Percentiles rank a stretch among this genome's conserved stretches.
phyloP scores from a whole-genome alignment of 306 rosid genomes.

The Medicago arabica region DNA sequence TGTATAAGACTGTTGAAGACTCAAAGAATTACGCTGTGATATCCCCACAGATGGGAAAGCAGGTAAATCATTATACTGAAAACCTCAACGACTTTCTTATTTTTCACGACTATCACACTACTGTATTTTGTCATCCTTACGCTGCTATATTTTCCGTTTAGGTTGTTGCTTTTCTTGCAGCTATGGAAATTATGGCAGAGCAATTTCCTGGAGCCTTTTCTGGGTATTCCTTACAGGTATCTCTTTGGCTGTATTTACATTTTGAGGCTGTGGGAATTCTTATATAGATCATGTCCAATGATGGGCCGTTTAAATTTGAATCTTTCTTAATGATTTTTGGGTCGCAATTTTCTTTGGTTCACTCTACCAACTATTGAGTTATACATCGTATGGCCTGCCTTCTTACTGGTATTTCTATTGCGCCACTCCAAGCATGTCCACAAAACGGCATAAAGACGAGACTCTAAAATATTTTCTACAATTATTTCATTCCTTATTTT shows the following conservation, averaged over 20 bases:
- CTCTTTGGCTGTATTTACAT: constrained; percentile 27
- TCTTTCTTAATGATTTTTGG: too few species aligned
- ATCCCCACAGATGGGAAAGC: constrained; percentile 98
- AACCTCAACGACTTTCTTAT: constrained; percentile 16
- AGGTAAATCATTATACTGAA: constrained; percentile 50
- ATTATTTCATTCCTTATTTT: too few species aligned
- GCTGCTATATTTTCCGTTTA: constrained; percentile 44
- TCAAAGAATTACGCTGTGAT: constrained; percentile 80
- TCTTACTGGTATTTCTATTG: too few species aligned
- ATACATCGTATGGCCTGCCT: too few species aligned
- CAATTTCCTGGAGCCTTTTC: constrained; percentile 97
- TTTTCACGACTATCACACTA: neutral
- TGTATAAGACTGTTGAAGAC: constrained; percentile 76
- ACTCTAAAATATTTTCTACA: too few species aligned
- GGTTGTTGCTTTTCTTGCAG: constrained; percentile 98
- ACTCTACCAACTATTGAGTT: too few species aligned
- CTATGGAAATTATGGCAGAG: constrained; percentile 95
- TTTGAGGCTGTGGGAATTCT: constrained; percentile 15
- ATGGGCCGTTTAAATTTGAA: too few species aligned
- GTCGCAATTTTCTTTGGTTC: too few species aligned
- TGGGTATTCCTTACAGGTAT: constrained; percentile 88
- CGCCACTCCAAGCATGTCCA: too few species aligned
- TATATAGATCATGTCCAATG: too few species aligned
- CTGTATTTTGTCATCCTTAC: constrained; percentile 39
- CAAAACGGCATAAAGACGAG: too few species aligned